Evolutionary conservation across 306 rosid species (phyloP).

Genomic region (Trifolium repens): DNA sequence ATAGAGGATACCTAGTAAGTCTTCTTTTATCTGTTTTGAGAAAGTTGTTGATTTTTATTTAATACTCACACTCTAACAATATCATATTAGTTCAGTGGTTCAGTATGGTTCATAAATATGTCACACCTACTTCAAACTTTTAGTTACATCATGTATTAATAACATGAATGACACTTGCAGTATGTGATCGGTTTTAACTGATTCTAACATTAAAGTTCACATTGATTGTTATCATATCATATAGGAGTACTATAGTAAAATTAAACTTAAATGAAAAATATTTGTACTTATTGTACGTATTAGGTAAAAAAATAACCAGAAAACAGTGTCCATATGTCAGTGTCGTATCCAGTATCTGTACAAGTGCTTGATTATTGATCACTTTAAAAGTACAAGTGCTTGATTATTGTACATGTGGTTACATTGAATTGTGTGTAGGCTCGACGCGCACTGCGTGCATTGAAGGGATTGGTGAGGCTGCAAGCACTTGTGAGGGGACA

Average conservation of each 20-base stretch:
- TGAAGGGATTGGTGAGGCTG: slow-evolving; percentile 87
- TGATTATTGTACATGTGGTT: neutral
- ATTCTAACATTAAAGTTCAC: neutral
- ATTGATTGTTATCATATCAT: slow-evolving; percentile 18
- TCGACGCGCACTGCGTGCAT: slow-evolving; percentile 84
- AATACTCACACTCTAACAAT: neutral
- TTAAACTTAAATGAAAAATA: slow-evolving; percentile 1
- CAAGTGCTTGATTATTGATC: neutral
- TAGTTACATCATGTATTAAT: slow-evolving; percentile 28
- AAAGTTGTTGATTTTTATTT: slow-evolving; percentile 27
- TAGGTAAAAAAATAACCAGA: neutral
- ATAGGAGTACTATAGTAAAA: neutral
- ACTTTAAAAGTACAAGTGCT: no score
- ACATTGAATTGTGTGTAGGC: slow-evolving; percentile 52
- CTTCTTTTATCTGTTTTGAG: slow-evolving; percentile 28
- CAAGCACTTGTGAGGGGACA: slow-evolving; percentile 96
- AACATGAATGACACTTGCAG: slow-evolving; percentile 23
- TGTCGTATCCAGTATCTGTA: neutral
- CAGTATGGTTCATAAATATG: slow-evolving; percentile 43
- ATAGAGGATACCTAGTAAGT: slow-evolving; percentile 92
- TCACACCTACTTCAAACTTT: slow-evolving; percentile 41
- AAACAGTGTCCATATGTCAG: neutral
- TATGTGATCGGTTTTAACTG: neutral
- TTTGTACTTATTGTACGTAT: neutral
- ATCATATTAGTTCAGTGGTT: slow-evolving; percentile 22